phyloP scores from a whole-genome alignment of 495 filamentous ascomycete genomes.

The Annulohypoxylon nitens region DNA sequence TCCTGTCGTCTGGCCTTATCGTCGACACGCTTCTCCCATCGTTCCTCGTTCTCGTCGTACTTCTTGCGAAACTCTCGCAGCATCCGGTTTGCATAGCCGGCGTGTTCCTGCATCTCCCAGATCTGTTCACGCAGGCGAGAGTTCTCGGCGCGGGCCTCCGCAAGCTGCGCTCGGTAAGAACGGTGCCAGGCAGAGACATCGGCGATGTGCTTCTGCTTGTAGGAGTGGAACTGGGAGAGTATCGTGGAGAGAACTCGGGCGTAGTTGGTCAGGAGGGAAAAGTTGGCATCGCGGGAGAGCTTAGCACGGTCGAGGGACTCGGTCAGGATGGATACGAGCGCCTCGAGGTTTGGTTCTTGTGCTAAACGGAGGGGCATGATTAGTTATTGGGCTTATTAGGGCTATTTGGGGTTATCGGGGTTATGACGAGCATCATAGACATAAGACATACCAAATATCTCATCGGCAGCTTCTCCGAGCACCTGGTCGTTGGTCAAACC shows the following conservation, averaged over 20 bases:
- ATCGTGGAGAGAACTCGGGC: constrained; percentile 61
- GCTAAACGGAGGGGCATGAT: constrained; percentile 45
- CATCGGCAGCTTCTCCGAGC: constrained; percentile 60
- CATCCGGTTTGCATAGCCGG: constrained; percentile 61
- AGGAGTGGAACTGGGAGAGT: constrained; percentile 66
- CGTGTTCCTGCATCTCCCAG: constrained; percentile 67
- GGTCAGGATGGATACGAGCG: constrained; percentile 63
- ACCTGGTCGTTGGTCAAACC: constrained; percentile 66
- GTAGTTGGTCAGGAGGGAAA: constrained; percentile 62
- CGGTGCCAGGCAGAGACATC: constrained; percentile 68
- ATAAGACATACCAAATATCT: constrained; percentile 60
- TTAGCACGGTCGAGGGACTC: constrained; percentile 67
- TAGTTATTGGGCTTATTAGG: not conserved
- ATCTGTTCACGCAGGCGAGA: constrained; percentile 67
- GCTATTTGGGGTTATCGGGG: too few relatives aligned
- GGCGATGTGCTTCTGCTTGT: constrained; percentile 64
- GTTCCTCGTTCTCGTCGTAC: constrained; percentile 61
- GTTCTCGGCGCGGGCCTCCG: constrained; percentile 69
- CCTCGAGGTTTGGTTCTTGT: constrained; percentile 65
- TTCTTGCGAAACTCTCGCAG: constrained; percentile 63
- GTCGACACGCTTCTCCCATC: constrained; percentile 62
- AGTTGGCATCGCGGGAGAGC: constrained; percentile 65
- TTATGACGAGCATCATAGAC: not conserved
- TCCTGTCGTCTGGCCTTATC: constrained; percentile 61
- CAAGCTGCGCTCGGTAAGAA: constrained; percentile 67